phyloP scores from a whole-genome alignment of 2,329 filamentous ascomycete genomes.

The Hypoxylon sp. region DNA sequence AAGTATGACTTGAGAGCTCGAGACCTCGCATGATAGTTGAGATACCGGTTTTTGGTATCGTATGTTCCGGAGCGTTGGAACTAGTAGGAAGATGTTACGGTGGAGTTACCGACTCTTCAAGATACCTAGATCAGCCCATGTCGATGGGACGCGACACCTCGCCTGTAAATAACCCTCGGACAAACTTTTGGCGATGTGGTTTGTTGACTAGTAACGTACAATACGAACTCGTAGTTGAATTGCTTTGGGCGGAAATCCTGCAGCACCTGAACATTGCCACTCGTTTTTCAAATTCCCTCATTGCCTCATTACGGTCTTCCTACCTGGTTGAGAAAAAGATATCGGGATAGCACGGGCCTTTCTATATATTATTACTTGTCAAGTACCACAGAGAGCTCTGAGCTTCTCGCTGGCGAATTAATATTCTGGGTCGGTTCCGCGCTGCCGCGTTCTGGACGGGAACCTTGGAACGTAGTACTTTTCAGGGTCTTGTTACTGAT shows the following conservation, averaged over 20 bases:
- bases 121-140: slow-evolving; percentile 30
- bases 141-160: slow-evolving; percentile 25
- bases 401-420: slow-evolving; percentile 32
- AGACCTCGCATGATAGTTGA: slow-evolving; percentile 37
- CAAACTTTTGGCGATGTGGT: slow-evolving; percentile 35
- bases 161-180: slow-evolving; percentile 16
- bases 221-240: slow-evolving; percentile 10
- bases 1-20: slow-evolving; percentile 29
- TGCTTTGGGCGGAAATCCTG: slow-evolving; percentile 26
- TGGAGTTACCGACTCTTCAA: slow-evolving; percentile 28
- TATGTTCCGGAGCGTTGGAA: slow-evolving; percentile 43
- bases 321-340: slow-evolving; percentile 38
- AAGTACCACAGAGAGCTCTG: slow-evolving; percentile 37
- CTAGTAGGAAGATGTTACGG: slow-evolving; percentile 33
- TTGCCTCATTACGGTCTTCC: slow-evolving; percentile 38
- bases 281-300: slow-evolving; percentile 35
- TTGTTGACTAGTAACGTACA: slow-evolving; percentile 7
- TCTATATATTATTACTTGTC: slow-evolving; percentile 40
- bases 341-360: slow-evolving; percentile 42
- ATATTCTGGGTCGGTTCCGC: slow-evolving; percentile 39
- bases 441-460: slow-evolving; percentile 29
- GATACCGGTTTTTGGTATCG: slow-evolving; percentile 31
- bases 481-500: slow-evolving; percentile 27
- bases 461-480: slow-evolving; percentile 3
- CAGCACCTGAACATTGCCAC: slow-evolving; percentile 29